Evolutionary conservation across 2,329 filamentous ascomycete species (phyloP).

Genomic region (Proliferodiscus dingleyae): DNA sequence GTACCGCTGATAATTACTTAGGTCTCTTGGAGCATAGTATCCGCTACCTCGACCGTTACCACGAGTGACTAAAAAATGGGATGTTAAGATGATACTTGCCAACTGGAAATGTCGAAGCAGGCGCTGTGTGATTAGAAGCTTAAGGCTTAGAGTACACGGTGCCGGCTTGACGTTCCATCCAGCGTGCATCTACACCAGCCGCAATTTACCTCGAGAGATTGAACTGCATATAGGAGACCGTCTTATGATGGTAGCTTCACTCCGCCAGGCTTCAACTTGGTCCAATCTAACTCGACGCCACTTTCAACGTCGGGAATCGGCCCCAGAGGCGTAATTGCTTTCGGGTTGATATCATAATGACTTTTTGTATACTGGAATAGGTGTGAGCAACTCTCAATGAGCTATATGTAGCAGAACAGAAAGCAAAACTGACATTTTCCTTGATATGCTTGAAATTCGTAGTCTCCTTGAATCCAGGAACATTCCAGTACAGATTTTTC

Average conservation of each 20-base stretch:
- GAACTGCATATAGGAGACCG: too few species aligned
- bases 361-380: constrained; percentile 77
- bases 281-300: constrained; percentile 62
- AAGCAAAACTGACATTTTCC: constrained; percentile 24
- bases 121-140: too few species aligned
- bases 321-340: constrained; percentile 75
- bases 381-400: neutral
- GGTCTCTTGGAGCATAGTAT: too few species aligned
- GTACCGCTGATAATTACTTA: too few species aligned
- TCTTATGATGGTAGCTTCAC: constrained; percentile 17
- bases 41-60: too few species aligned
- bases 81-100: too few species aligned
- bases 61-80: too few species aligned
- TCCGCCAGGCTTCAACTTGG: constrained; percentile 16
- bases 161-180: constrained; percentile 26
- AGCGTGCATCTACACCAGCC: neutral
- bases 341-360: constrained; percentile 60
- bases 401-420: neutral
- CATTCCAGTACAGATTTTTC: constrained; percentile 61
- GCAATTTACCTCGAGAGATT: neutral
- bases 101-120: too few species aligned
- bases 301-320: constrained; percentile 77
- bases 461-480: constrained; percentile 45
- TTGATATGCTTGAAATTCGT: constrained; percentile 46
- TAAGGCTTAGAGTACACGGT: constrained; percentile 28